These are phyloP conservation scores for Strobilomyces confusus DNA, from an alignment of 768 basidiomycete genomes.

Conservation along the genomic window DNA sequence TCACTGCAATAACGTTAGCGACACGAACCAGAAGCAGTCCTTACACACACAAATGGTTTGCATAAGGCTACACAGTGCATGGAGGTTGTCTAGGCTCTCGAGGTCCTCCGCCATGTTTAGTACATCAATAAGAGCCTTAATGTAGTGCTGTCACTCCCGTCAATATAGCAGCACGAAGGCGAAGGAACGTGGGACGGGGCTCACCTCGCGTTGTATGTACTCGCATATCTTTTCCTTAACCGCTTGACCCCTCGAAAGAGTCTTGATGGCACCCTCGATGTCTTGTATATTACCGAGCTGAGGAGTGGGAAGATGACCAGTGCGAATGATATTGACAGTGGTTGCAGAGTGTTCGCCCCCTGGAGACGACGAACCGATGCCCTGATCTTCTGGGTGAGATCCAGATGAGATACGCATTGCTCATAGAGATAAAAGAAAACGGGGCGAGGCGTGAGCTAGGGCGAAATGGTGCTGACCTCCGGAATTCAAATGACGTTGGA, in stretches of 20 bases:
- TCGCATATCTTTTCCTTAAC: conserved; percentile 86
- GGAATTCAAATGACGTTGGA: conserved; percentile 77
- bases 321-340: conserved; percentile 61
- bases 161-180: not conserved
- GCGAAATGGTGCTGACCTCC: conserved; percentile 44
- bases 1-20: conserved; percentile 48
- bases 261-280: conserved; percentile 75
- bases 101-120: conserved; percentile 89
- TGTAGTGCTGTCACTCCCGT: conserved; percentile 61
- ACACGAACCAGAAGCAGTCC: not conserved
- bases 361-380: conserved; percentile 57
- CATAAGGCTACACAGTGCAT: conserved; percentile 88
- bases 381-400: conserved; percentile 40
- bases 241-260: conserved; percentile 63
- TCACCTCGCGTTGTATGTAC: conserved; percentile 80
- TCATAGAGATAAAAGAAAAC: conserved; percentile 14
- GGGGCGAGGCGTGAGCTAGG: conserved; percentile 14
- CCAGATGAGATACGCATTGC: conserved; percentile 12
- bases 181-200: conserved; percentile 16
- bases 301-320: conserved; percentile 73
- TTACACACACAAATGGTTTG: conserved; percentile 80
- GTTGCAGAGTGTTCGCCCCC: conserved; percentile 57
- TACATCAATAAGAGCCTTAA: conserved; percentile 81
- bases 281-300: conserved; percentile 73
- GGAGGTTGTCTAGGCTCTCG: conserved; percentile 86